phyloP scores from a whole-genome alignment of 2,329 filamentous ascomycete genomes.

The Colletotrichum lini region DNA sequence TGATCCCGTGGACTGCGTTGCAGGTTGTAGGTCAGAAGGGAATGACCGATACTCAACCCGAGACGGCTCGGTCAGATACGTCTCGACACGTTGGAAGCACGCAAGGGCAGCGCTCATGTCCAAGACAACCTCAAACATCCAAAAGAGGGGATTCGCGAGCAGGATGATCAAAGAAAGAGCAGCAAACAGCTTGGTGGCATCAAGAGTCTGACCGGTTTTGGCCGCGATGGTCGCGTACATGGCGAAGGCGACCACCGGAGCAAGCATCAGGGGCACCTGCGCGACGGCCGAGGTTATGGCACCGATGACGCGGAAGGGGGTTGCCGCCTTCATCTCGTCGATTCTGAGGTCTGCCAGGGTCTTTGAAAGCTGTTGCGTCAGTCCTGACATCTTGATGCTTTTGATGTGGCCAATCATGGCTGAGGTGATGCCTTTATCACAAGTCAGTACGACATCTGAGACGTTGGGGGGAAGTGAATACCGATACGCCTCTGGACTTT shows the following conservation, averaged over 20 bases:
- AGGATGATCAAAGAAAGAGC: constrained; percentile 45
- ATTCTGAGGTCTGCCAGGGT: constrained; percentile 44
- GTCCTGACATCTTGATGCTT: constrained; percentile 64
- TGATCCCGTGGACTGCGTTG: constrained; percentile 3
- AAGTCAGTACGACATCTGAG: background rate
- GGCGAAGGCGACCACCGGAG: constrained; percentile 41
- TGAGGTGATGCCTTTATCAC: constrained; percentile 55
- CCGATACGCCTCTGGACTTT: constrained; percentile 65
- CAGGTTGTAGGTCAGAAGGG: background rate
- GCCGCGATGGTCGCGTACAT: constrained; percentile 28
- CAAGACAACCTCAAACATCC: constrained; percentile 52
- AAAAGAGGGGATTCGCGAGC: constrained; percentile 50
- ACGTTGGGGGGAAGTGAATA: constrained; percentile 49
- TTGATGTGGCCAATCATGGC: constrained; percentile 65
- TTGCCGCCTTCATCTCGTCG: constrained; percentile 45
- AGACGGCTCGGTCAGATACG: constrained; percentile 46
- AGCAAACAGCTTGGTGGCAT: constrained; percentile 43
- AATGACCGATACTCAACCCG: constrained; percentile 47
- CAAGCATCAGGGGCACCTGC: constrained; percentile 45
- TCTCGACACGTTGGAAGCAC: constrained; percentile 48
- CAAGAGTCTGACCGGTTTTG: constrained; percentile 24
- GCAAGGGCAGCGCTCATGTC: constrained; percentile 44
- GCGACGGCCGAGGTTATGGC: constrained; percentile 54
- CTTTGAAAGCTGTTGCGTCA: constrained; percentile 56
- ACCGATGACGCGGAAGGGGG: constrained; percentile 50